A percentile compares a stretch with the other conserved stretches of the same genome.
Evolutionary conservation across 441 rosid species (phyloP).

Genomic region (Croton laevigatus): DNA sequence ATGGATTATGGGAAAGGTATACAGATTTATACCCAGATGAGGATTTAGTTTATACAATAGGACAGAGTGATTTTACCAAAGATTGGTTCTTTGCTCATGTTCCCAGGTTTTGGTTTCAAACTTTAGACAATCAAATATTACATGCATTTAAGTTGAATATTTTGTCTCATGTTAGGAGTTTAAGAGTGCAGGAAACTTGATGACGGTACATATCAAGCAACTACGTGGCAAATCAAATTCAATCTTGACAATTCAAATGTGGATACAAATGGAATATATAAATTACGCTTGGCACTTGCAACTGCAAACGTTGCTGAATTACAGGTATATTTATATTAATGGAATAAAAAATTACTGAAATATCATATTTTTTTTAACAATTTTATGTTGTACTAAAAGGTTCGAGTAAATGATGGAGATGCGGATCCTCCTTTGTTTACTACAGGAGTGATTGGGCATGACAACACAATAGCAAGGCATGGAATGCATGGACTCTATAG

Average conservation of each 20-base stretch:
- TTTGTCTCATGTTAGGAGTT: too few species aligned
- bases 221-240: slow-evolving; percentile 83
- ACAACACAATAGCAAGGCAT: slow-evolving; percentile 78
- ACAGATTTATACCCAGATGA: slow-evolving; percentile 44
- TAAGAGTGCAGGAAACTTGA: slow-evolving; percentile 36
- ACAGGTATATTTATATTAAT: slow-evolving; percentile 35
- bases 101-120: slow-evolving; percentile 35
- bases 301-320: slow-evolving; percentile 63
- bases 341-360: too few species aligned
- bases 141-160: neutral
- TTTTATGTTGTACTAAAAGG: slow-evolving; percentile 19
- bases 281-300: slow-evolving; percentile 64
- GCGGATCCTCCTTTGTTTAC: slow-evolving; percentile 44
- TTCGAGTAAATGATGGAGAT: slow-evolving; percentile 52
- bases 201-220: slow-evolving; percentile 42
- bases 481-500: slow-evolving; percentile 84
- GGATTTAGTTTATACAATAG: slow-evolving; percentile 53
- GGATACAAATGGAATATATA: slow-evolving; percentile 37
- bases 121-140: neutral
- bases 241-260: slow-evolving; percentile 30
- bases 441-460: slow-evolving; percentile 70
- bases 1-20: slow-evolving; percentile 60
- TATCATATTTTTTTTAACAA: too few species aligned
- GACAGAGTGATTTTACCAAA: slow-evolving; percentile 34
- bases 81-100: slow-evolving; percentile 68